Percentiles rank a stretch among this genome's conserved stretches.
phyloP scores from a whole-genome alignment of 352 stramenopile genomes.

The Pythium monospermum region DNA sequence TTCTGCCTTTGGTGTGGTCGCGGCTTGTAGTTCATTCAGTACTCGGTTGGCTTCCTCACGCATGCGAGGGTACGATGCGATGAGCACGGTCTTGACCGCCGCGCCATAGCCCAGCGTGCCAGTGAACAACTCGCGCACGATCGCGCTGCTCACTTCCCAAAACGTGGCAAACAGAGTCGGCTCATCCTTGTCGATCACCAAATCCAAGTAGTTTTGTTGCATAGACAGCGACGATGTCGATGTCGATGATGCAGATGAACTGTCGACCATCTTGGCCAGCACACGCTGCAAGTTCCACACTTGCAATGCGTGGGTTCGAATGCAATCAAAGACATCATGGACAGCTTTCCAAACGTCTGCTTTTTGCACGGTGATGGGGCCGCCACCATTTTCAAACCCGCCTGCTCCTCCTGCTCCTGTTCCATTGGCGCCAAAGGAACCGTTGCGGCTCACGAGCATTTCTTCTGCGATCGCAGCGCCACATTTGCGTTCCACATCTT shows the following conservation, averaged over 20 bases:
- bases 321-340: constrained; percentile 70
- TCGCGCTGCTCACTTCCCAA: constrained; percentile 80
- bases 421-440: no score
- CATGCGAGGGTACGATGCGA: constrained; percentile 76
- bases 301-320: constrained; percentile 63
- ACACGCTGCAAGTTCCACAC: constrained; percentile 87
- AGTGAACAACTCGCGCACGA: constrained; percentile 65
- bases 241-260: constrained; percentile 15
- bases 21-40: constrained; percentile 49
- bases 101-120: constrained; percentile 53
- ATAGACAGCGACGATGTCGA: no score
- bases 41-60: constrained; percentile 64
- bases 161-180: constrained; percentile 79
- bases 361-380: constrained; percentile 41
- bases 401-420: not conserved
- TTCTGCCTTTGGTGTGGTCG: constrained; percentile 33
- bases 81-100: constrained; percentile 61
- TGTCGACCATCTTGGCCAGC: constrained; percentile 69
- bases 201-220: constrained; percentile 56
- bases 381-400: constrained; percentile 10
- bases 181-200: constrained; percentile 71
- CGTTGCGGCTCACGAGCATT: constrained; percentile 38
- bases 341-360: constrained; percentile 77
- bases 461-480: constrained; percentile 53
- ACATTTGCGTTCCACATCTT: constrained; percentile 72